These are phyloP conservation scores for Aspergillaceae sp. DNA, from an alignment of 2,329 filamentous ascomycete genomes.

Conservation along the genomic window DNA sequence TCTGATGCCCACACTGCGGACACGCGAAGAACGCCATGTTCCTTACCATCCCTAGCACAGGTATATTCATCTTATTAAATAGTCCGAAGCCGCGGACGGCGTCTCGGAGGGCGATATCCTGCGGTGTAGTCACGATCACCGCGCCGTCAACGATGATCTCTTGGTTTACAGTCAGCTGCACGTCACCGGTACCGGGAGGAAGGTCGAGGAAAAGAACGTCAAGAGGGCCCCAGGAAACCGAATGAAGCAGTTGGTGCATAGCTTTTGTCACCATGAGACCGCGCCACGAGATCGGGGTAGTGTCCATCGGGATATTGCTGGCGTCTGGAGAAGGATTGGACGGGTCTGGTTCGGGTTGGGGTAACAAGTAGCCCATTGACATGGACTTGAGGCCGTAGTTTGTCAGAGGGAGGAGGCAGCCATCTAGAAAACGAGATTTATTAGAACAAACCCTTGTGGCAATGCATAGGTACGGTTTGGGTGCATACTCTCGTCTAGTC, in stretches of 20 bases:
- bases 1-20: conserved; percentile 65
- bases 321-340: conserved; percentile 3
- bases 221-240: conserved; percentile 85
- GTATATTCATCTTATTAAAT: conserved; percentile 76
- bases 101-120: conserved; percentile 85
- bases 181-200: conserved; percentile 90
- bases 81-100: conserved; percentile 86
- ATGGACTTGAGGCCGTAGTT: conserved; percentile 97
- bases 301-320: conserved; percentile 31
- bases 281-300: conserved; percentile 82
- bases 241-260: conserved; percentile 86
- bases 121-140: conserved; percentile 84
- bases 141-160: conserved; percentile 78
- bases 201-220: conserved; percentile 86
- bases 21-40: conserved; percentile 86
- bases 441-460: not conserved
- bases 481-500: conserved; percentile 60
- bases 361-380: conserved; percentile 93
- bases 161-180: conserved; percentile 93
- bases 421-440: conserved; percentile 17
- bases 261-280: conserved; percentile 98
- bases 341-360: conserved; percentile 21
- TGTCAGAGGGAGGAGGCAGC: conserved; percentile 69
- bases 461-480: not conserved
- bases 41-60: conserved; percentile 74